A percentile compares a stretch with the other conserved stretches of the same genome.
Conservation (phyloP, 176 grass and related monocot genomes). For the Phoenix dactylifera region DNA sequence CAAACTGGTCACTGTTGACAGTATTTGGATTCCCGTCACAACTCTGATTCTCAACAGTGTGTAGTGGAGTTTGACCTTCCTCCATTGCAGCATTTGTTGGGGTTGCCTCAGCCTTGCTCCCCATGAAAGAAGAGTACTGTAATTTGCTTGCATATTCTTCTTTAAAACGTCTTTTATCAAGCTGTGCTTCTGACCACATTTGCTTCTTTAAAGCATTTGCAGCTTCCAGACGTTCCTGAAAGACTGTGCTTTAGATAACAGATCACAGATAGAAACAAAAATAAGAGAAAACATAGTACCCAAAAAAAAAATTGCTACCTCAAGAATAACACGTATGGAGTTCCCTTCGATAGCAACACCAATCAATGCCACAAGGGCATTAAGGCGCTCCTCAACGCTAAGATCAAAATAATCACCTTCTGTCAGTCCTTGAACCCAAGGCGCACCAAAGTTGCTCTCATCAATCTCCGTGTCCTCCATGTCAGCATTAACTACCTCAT, state of each 20-base stretch:
- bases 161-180: constrained; percentile 76
- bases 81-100: constrained; percentile 42
- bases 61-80: constrained; percentile 19
- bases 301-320: constrained; percentile 11
- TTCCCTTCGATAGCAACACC: constrained; percentile 81
- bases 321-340: constrained; percentile 45
- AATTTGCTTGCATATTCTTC: constrained; percentile 58
- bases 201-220: constrained; percentile 93
- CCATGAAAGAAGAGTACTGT: constrained; percentile 33
- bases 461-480: constrained; percentile 62
- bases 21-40: constrained; percentile 30
- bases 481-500: constrained; percentile 31
- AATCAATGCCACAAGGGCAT: constrained; percentile 70
- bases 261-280: constrained; percentile 12
- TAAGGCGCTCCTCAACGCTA: constrained; percentile 82
- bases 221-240: constrained; percentile 85
- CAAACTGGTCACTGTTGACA: constrained; percentile 26
- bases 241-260: constrained; percentile 15
- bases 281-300: constrained; percentile 2
- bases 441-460: constrained; percentile 67
- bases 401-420: constrained; percentile 91
- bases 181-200: constrained; percentile 96
- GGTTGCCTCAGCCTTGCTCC: constrained; percentile 28
- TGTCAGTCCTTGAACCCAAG: constrained; percentile 79
- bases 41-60: constrained; percentile 26